Percentiles rank a stretch among this genome's conserved stretches.
phyloP scores from a whole-genome alignment of 345 rosid species.

The Durio zibethinus region DNA sequence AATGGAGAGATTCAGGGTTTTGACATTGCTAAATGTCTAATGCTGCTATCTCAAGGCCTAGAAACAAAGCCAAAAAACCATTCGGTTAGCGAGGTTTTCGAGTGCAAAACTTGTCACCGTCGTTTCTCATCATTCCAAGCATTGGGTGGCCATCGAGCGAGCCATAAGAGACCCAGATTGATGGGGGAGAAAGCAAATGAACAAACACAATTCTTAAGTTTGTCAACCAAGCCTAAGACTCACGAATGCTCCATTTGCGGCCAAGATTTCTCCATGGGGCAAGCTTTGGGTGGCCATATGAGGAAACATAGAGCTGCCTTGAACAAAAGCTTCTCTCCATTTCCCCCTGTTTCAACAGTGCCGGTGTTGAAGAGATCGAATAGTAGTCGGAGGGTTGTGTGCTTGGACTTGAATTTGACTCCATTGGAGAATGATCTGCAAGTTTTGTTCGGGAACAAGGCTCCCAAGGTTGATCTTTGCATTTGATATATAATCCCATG shows the following conservation, averaged over 20 bases:
- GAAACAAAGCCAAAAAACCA: conserved; percentile 19
- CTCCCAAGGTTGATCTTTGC: conserved; percentile 47
- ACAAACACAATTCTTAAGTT: neutral
- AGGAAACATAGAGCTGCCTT: conserved; percentile 49
- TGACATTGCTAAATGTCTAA: conserved; percentile 44
- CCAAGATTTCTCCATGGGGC: conserved; percentile 56
- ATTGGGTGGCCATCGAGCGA: conserved; percentile 72
- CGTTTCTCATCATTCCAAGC: conserved; percentile 72
- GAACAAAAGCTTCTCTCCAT: conserved; percentile 12
- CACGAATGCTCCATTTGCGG: conserved; percentile 65
- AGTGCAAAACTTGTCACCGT: conserved; percentile 64
- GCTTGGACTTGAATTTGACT: conserved; percentile 70
- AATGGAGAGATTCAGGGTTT: conserved; percentile 34
- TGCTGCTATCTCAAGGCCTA: conserved; percentile 39
- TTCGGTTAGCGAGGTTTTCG: neutral
- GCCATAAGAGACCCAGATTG: conserved; percentile 57
- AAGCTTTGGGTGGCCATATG: conserved; percentile 83
- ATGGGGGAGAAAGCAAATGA: conserved; percentile 4
- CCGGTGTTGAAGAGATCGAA: conserved; percentile 53
- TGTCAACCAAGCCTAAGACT: conserved; percentile 22
- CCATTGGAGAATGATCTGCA: conserved; percentile 78
- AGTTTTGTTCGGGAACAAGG: conserved; percentile 47
- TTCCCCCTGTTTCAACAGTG: conserved; percentile 19
- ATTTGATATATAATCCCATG: conserved; percentile 14
- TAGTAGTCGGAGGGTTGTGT: conserved; percentile 48